Conservation (phyloP, 2,329 filamentous ascomycete genomes). For the Xylaria sp. region DNA sequence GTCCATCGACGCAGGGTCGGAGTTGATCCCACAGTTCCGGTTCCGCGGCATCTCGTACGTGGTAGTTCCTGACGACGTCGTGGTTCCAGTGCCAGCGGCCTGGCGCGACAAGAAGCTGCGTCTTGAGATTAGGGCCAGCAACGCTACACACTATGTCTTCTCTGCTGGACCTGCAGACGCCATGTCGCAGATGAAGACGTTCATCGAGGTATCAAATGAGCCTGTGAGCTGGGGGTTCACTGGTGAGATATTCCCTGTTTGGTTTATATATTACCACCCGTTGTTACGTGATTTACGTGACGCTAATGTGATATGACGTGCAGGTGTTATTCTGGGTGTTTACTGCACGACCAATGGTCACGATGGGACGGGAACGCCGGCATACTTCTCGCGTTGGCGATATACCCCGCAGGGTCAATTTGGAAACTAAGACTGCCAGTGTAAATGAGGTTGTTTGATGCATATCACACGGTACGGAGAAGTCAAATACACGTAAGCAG, state of each 20-base stretch:
- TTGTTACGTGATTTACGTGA: neutral
- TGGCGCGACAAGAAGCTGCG: slow-evolving; percentile 53
- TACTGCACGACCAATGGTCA: slow-evolving; percentile 65
- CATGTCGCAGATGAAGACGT: slow-evolving; percentile 47
- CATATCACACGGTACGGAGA: neutral
- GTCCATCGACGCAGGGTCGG: neutral
- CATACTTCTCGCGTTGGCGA: slow-evolving; percentile 60
- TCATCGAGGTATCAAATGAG: slow-evolving; percentile 50
- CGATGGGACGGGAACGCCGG: slow-evolving; percentile 54
- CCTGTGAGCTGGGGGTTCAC: slow-evolving; percentile 55
- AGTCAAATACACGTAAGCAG: too few species aligned
- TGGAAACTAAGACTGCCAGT: slow-evolving; percentile 41
- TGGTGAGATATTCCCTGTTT: slow-evolving; percentile 43
- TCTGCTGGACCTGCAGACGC: slow-evolving; percentile 50
- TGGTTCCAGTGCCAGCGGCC: slow-evolving; percentile 52
- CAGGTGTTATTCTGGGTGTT: slow-evolving; percentile 60
- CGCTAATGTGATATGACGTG: slow-evolving; percentile 27
- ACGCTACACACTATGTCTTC: slow-evolving; percentile 58
- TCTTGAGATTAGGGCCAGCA: slow-evolving; percentile 56
- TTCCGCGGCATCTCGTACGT: slow-evolving; percentile 57
- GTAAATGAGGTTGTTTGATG: neutral
- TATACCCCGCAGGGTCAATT: slow-evolving; percentile 55
- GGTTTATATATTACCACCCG: neutral
- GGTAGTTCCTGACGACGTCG: slow-evolving; percentile 51
- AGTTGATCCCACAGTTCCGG: slow-evolving; percentile 54